These are phyloP conservation scores for Hydrangea macrophylla DNA, from an alignment of 148 eudicot species.

Conservation along the genomic window DNA sequence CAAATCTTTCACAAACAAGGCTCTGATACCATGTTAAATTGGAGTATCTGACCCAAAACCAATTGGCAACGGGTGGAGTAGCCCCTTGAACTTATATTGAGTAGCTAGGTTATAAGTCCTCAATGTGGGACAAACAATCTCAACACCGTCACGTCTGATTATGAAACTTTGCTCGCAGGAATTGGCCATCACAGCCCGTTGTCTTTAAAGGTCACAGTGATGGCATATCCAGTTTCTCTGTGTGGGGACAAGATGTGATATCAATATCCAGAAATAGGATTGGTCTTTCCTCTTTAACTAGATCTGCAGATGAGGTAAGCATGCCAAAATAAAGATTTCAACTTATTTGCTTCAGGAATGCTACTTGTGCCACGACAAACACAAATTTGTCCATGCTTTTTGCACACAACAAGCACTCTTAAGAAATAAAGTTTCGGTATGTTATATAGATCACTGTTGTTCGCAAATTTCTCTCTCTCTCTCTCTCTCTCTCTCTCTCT, in stretches of 20 bases:
- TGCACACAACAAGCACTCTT: not conserved
- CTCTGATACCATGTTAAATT: too few relatives aligned
- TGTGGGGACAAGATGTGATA: slow-evolving; percentile 92
- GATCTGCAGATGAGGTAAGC: slow-evolving; percentile 63
- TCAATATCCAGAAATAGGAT: slow-evolving; percentile 81
- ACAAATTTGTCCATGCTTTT: not conserved
- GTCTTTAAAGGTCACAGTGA: slow-evolving; percentile 82
- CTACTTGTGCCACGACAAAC: slow-evolving; percentile 9
- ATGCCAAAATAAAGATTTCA: not conserved
- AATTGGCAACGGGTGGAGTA: too few relatives aligned
- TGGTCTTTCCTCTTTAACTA: slow-evolving; percentile 78
- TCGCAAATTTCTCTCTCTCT: too few relatives aligned
- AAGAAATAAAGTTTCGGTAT: not conserved
- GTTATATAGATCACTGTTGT: too few relatives aligned
- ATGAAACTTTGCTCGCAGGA: slow-evolving; percentile 41
- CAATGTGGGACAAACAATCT: too few relatives aligned
- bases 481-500: too few relatives aligned
- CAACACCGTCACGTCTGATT: slow-evolving; percentile 10
- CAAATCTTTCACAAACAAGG: too few relatives aligned
- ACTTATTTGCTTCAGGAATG: not conserved
- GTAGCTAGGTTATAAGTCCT: too few relatives aligned
- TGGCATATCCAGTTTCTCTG: slow-evolving; percentile 75
- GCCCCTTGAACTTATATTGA: too few relatives aligned
- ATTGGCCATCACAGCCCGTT: slow-evolving; percentile 48
- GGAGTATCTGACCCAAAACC: too few relatives aligned